phyloP scores from a whole-genome alignment of 805 yeast species.

The Yueomyces sinensis region DNA sequence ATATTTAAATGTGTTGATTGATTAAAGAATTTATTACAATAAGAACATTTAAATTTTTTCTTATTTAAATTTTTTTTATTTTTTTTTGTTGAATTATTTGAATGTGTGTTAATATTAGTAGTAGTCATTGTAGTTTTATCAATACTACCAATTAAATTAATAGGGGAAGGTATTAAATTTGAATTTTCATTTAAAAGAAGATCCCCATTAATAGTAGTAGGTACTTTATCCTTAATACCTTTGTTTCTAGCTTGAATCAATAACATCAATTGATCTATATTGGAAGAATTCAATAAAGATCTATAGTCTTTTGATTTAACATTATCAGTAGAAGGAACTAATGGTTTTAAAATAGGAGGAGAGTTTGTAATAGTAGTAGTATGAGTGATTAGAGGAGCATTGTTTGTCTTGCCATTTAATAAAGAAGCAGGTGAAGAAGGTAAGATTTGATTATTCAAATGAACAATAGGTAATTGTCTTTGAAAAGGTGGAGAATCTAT shows the following conservation, averaged over 20 bases:
- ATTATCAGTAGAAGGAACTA: constrained; percentile 52
- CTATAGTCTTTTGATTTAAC: too few species aligned
- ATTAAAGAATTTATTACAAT: constrained; percentile 68
- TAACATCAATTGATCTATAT: constrained; percentile 83
- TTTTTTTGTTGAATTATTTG: background rate
- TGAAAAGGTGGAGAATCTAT: too few species aligned
- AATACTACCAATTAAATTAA: constrained; percentile 66
- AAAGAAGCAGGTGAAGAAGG: too few species aligned
- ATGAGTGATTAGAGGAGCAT: too few species aligned
- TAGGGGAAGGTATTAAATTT: constrained; percentile 42
- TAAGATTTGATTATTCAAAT: too few species aligned
- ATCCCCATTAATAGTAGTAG: constrained; percentile 57
- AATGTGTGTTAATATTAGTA: constrained; percentile 3
- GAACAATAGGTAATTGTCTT: too few species aligned
- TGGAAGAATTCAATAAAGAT: constrained; percentile 71
- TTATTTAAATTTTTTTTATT: too few species aligned
- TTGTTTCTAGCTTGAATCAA: constrained; percentile 81
- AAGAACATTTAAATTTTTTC: constrained; percentile 57
- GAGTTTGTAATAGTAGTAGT: too few species aligned
- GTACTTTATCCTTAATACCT: constrained; percentile 51
- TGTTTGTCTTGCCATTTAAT: too few species aligned
- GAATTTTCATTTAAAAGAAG: constrained; percentile 37
- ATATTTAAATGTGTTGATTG: constrained; percentile 90
- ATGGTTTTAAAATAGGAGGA: constrained; percentile 12
- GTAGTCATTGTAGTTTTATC: constrained; percentile 39